Evolutionary conservation across 2,329 filamentous ascomycete species (phyloP), one percentile per base, ranked within the genome.

Genomic region (Colletotrichum echinochloae): DNA sequence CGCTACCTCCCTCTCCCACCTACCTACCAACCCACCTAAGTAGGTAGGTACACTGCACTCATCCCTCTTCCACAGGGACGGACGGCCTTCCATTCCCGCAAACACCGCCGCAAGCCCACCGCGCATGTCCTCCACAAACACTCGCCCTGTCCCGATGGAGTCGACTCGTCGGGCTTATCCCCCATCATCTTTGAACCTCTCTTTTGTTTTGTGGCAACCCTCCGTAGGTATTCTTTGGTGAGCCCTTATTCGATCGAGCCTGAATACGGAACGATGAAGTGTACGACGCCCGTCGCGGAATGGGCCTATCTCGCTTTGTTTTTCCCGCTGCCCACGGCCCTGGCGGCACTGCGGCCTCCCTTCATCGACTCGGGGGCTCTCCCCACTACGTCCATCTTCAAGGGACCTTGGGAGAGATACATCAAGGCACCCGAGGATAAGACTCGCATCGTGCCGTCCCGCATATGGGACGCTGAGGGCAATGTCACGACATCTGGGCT

Each of bases 371-470:
- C 73, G 48, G 72, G 72, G 12, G 52, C 72, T n/a, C 75, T 81
- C 18, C 79, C 79, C 2, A 66, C 68, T 16, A 59, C 76, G 35
- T 77, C 81, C 0, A 65, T 81, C 7, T 83, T 81, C 49, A 79
- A 79, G 35, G 82, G 81, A 5, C 79, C 80, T 2, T 83, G 81
- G 82, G 79, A 82, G 48, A 65, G 70, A 12, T 79, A 80, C 60
- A 81, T 82, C 59, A 77, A 78, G 51, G 80, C 81, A 2, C 79
- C 81, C 11, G 66, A 72, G 37, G 76, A 80, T 65, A 80, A 82
- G 72, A 75, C 77, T 4, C 73, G 77, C 59, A 81, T 83, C 52
- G 71, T 73, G 23, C 80, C 82, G 1, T 69, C 73, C 16, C 74
- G 76, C 30, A 76, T 83, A 37, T 81, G 77, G 68, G 74, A 74